Evolutionary conservation across 139 green algal genomes (phyloP).

Genomic region (Chlamydomonas schloesseri): DNA sequence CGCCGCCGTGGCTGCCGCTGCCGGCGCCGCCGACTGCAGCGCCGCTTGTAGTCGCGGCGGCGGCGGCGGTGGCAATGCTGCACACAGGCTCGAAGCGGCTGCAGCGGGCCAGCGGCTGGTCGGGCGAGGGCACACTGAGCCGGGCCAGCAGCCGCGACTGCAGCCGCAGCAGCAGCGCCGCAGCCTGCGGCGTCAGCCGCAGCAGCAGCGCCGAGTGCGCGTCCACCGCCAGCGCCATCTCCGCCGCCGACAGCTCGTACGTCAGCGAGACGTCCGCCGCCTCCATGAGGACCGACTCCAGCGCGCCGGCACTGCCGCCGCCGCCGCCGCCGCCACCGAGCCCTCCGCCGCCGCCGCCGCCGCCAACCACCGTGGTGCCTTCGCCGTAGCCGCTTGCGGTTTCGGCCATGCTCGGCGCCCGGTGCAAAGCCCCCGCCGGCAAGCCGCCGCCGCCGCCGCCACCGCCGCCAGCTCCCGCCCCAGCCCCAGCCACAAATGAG

Average conservation of each 20-base stretch:
- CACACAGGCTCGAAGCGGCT: constrained; percentile 76
- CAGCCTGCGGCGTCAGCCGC: constrained; percentile 73
- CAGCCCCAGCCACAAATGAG: no score
- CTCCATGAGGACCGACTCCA: constrained; percentile 44
- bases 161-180: constrained; percentile 65
- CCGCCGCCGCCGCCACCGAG: neutral
- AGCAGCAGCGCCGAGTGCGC: constrained; percentile 58
- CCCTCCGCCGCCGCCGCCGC: no score
- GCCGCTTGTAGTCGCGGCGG: no score
- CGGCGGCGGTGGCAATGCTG: constrained; percentile 36
- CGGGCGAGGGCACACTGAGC: constrained; percentile 59
- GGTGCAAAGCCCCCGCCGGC: neutral
- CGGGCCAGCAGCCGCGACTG: constrained; percentile 41
- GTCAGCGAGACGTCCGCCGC: constrained; percentile 45
- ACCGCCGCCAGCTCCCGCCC: neutral
- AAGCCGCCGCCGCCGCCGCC: no score
- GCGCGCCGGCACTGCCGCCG: neutral
- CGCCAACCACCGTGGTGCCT: neutral
- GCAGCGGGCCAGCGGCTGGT: constrained; percentile 66
- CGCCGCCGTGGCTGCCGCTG: no score
- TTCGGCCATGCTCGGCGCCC: no score
- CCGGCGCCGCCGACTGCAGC: no score
- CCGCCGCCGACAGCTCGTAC: neutral
- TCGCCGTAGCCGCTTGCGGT: neutral
- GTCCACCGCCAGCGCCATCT: constrained; percentile 62